phyloP scores from a whole-genome alignment of 2,329 filamentous ascomycete genomes.

The Ceratocystis destructans region DNA sequence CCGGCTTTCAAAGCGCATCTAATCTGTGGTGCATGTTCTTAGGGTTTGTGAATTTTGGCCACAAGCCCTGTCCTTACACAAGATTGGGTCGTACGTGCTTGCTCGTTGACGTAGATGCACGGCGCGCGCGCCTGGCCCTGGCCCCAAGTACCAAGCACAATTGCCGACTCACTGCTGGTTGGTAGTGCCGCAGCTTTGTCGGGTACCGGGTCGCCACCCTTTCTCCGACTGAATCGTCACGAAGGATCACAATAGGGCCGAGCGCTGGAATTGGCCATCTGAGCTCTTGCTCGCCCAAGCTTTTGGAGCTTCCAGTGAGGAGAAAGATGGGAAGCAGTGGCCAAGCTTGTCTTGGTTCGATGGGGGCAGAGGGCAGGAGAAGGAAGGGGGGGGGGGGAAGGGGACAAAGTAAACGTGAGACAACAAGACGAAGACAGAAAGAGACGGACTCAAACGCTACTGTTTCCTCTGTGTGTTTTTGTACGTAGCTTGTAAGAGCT shows the following conservation, averaged over 20 bases:
- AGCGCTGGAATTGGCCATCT: background rate
- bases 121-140: background rate
- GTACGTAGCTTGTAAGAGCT: background rate
- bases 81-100: too few relatives aligned
- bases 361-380: background rate
- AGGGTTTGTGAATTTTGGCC: too few relatives aligned
- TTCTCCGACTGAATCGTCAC: background rate
- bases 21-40: too few relatives aligned
- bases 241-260: background rate
- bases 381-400: background rate
- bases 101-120: too few relatives aligned
- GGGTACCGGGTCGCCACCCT: background rate
- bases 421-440: background rate
- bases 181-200: background rate
- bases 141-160: background rate
- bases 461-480: background rate
- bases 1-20: too few relatives aligned
- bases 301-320: background rate
- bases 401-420: background rate
- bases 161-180: background rate
- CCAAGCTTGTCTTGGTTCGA: background rate
- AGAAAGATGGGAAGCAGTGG: background rate
- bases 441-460: background rate
- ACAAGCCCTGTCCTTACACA: too few relatives aligned
- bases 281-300: background rate